Percentiles rank a stretch among this genome's conserved stretches.
phyloP scores from a whole-genome alignment of 2,329 filamentous ascomycete genomes.

The Blastomyces silverae region DNA sequence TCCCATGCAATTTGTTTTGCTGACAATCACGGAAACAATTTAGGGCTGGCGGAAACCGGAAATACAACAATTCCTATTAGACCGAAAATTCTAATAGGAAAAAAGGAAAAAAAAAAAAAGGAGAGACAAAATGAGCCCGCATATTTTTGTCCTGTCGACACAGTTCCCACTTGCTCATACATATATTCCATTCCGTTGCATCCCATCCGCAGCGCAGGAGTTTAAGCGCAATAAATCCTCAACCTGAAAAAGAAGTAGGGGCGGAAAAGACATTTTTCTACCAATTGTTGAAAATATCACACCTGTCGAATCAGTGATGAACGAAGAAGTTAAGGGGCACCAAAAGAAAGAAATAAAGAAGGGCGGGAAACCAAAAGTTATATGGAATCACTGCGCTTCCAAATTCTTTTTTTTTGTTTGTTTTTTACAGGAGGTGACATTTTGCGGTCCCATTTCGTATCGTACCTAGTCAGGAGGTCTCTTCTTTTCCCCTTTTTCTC shows the following conservation, averaged over 20 bases:
- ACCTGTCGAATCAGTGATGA: neutral
- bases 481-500: no score
- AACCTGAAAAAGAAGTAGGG: neutral
- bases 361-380: neutral
- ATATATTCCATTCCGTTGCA: neutral
- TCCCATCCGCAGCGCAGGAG: neutral
- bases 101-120: constrained; percentile 17
- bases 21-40: constrained; percentile 8
- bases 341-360: neutral
- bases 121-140: constrained; percentile 4
- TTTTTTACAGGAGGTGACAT: neutral
- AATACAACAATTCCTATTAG: constrained; percentile 44
- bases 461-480: no score
- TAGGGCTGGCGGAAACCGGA: constrained; percentile 48
- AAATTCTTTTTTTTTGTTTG: neutral
- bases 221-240: neutral
- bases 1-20: neutral
- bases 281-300: neutral
- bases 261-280: neutral
- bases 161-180: neutral
- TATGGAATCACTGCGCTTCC: neutral
- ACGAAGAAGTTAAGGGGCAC: neutral
- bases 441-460: neutral
- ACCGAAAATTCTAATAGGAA: constrained; percentile 38
- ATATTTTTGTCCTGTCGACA: neutral